Evolutionary conservation across 257 asterid species (phyloP), one percentile per base, ranked within the genome.

Genomic region (Vinca minor): DNA sequence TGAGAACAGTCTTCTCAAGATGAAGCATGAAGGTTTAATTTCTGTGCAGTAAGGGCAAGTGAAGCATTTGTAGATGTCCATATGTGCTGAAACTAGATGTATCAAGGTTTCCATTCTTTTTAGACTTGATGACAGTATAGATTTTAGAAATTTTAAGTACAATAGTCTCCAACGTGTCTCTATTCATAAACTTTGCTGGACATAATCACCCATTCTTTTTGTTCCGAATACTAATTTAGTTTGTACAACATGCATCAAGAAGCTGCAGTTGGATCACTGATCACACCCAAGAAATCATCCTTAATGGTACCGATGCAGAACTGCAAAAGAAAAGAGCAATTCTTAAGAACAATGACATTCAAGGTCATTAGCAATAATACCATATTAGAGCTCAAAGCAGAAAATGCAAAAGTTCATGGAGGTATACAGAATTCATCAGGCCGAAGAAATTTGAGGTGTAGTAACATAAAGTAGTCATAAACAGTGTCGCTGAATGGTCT

Each of bases 241-340:
- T 53, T 29, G 35, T 26, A n/a, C n/a, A n/a, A 7, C 15, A 17
- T 31, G 69, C 26, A 62, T 90, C 84, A 87, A n/a, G 89, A 77
- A 74, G 87, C 73, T 68, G 87, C 74, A 20, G 91, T 87, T 62
- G 87, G 98, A 74, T 89, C 96, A 66, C 96, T 85, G 47, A 89
- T 85, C 54, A 92, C 96, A n/a, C 98, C 97, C 80, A 93, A 60
- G 68, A 93, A 93, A 78, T 89, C 97, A 49, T 89, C 96, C 75
- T 89, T 89, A 56, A 92, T 89, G 63, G 96, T 89, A 58, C 96
- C 96, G 34, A 89, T 89, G 67, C 98, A 92, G 78, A 87, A 92
- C 97, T 90, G 88, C 75, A 68, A 61, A 59, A 28, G 26, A 69
- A 13, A 63, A 31, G 18, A 18, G 1, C 28, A 41, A 61, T 8